phyloP scores from a whole-genome alignment of 768 basidiomycete genomes.

The Chalciporus pseudorubinellus region DNA sequence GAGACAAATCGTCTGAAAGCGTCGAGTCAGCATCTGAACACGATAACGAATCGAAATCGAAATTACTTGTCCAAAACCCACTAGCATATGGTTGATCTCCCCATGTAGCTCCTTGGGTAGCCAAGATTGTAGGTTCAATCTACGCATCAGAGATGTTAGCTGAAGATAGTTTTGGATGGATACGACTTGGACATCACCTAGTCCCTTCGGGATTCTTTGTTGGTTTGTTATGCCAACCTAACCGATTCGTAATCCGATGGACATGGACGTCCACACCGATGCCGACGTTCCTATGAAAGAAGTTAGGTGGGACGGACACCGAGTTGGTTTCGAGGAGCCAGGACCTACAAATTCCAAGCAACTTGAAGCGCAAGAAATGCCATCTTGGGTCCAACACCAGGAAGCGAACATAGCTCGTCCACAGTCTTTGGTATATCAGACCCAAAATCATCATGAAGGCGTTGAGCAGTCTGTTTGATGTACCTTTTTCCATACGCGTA shows the following conservation, averaged over 20 bases:
- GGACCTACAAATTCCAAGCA: constrained; percentile 75
- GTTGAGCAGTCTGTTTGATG: constrained; percentile 68
- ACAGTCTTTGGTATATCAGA: constrained; percentile 88
- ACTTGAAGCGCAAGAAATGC: constrained; percentile 81
- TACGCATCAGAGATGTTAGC: constrained; percentile 20
- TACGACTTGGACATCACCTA: constrained; percentile 42
- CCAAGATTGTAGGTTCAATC: constrained; percentile 82
- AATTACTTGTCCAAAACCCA: constrained; percentile 81
- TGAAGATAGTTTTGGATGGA: not conserved
- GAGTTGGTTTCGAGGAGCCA: too few species aligned
- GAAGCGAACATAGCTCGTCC: constrained; percentile 82
- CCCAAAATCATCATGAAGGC: constrained; percentile 66
- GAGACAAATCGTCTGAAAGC: constrained; percentile 57
- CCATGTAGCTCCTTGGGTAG: constrained; percentile 68
- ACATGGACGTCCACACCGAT: constrained; percentile 98
- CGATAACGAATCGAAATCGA: too few species aligned
- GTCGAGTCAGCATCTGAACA: not conserved
- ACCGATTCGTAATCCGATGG: constrained; percentile 88
- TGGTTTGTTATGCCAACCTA: constrained; percentile 87
- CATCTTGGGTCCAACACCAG: constrained; percentile 97
- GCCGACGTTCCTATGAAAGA: constrained; percentile 62
- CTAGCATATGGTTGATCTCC: constrained; percentile 78
- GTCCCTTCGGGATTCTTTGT: constrained; percentile 90
- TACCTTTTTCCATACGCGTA: constrained; percentile 44
- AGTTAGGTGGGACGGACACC: too few species aligned